phyloP scores from a whole-genome alignment of 768 basidiomycete genomes.

The Tephrocybe sp. region DNA sequence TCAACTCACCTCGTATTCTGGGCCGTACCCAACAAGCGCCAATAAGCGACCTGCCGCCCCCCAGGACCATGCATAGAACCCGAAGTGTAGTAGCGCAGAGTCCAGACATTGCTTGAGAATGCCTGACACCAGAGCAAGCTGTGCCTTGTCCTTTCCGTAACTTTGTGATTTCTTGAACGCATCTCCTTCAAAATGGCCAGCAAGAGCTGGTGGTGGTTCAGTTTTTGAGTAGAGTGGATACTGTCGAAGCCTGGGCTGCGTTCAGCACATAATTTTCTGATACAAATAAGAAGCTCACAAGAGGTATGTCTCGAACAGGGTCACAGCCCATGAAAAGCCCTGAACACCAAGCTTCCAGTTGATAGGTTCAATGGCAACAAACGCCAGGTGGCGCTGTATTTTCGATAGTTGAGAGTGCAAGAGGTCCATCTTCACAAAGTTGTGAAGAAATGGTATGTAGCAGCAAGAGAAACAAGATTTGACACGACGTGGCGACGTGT shows the following conservation, averaged over 20 bases:
- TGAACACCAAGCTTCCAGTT: slow-evolving; percentile 87
- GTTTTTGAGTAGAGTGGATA: slow-evolving; percentile 80
- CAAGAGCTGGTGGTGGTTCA: slow-evolving; percentile 68
- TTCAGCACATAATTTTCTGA: slow-evolving; percentile 1
- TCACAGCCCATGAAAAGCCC: slow-evolving; percentile 69
- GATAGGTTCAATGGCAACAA: slow-evolving; percentile 68
- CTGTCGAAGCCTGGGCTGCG: slow-evolving; percentile 56
- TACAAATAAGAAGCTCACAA: slow-evolving; percentile 49
- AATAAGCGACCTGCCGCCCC: slow-evolving; percentile 48
- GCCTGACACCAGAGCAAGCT: slow-evolving; percentile 71
- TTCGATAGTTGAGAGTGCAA: slow-evolving; percentile 54
- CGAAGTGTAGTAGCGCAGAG: slow-evolving; percentile 67
- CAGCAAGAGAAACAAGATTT: neutral
- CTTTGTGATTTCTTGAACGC: slow-evolving; percentile 87
- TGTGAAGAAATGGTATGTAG: neutral
- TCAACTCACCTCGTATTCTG: slow-evolving; percentile 66
- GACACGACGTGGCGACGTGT: slow-evolving; percentile 17
- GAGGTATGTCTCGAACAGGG: slow-evolving; percentile 85
- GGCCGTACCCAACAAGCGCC: slow-evolving; percentile 58
- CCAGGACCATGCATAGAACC: slow-evolving; percentile 87
- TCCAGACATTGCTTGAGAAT: slow-evolving; percentile 73
- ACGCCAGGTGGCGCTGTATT: slow-evolving; percentile 63
- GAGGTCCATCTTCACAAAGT: slow-evolving; percentile 47
- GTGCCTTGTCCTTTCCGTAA: slow-evolving; percentile 90
- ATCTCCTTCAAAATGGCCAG: slow-evolving; percentile 60